These are phyloP conservation scores for Cylindrodendrum hubeiense DNA, from an alignment of 2,329 filamentous ascomycete species.

Conservation along the genomic window DNA sequence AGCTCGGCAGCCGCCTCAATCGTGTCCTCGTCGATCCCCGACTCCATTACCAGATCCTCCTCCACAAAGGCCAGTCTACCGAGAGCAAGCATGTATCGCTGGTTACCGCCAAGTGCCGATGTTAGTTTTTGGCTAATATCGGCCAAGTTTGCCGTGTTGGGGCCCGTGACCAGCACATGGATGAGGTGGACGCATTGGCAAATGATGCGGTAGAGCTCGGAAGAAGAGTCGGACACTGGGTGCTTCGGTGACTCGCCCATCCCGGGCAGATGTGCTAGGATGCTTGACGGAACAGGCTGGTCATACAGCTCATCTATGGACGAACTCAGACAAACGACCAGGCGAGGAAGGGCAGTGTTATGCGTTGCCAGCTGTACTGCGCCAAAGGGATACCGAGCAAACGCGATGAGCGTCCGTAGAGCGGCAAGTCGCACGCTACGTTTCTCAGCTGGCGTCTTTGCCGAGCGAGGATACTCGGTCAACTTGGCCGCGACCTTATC, in stretches of 20 bases:
- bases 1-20: constrained; percentile 85
- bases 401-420: constrained; percentile 68
- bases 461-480: constrained; percentile 62
- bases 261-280: constrained; percentile 43
- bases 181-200: constrained; percentile 62
- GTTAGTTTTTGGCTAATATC: constrained; percentile 80
- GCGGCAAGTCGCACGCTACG: constrained; percentile 60
- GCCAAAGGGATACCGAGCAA: constrained; percentile 73
- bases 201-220: constrained; percentile 59
- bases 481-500: constrained; percentile 74
- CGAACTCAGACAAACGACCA: constrained; percentile 73
- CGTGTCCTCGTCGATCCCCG: constrained; percentile 81
- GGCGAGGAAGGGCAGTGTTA: constrained; percentile 76
- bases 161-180: constrained; percentile 65
- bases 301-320: constrained; percentile 83
- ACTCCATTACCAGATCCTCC: constrained; percentile 82
- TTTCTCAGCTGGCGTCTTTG: constrained; percentile 53
- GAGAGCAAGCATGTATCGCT: constrained; percentile 85
- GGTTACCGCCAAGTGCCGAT: constrained; percentile 77
- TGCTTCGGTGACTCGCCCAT: constrained; percentile 1
- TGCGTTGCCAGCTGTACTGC: constrained; percentile 76
- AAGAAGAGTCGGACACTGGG: constrained; percentile 33
- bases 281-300: constrained; percentile 58
- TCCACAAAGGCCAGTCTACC: constrained; percentile 87
- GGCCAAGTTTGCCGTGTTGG: constrained; percentile 56